These are phyloP conservation scores for Rhizoctonia solani DNA, from an alignment of 1,284 basidiomycete species.

Conservation along the genomic window DNA sequence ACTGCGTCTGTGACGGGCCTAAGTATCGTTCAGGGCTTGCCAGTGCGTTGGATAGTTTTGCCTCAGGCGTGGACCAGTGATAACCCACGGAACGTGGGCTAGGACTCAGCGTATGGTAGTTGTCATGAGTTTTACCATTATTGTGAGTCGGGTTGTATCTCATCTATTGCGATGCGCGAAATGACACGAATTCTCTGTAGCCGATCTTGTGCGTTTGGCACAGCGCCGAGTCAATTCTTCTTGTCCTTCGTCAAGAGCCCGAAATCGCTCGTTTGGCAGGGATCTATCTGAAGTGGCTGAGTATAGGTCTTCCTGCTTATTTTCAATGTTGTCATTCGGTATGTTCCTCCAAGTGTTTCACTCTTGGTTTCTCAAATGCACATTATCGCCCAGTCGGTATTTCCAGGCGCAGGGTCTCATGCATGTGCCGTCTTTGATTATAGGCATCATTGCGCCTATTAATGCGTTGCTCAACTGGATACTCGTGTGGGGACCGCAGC, in stretches of 20 bases:
- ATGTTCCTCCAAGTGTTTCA: slow-evolving; percentile 1
- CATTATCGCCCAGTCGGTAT: slow-evolving; percentile 63
- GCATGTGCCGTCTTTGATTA: slow-evolving; percentile 83
- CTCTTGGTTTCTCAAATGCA: neutral
- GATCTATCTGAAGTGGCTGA: slow-evolving; percentile 76
- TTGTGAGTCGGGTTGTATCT: slow-evolving; percentile 52
- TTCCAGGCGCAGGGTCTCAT: slow-evolving; percentile 91
- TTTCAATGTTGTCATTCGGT: slow-evolving; percentile 74
- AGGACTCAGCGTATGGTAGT: slow-evolving; percentile 84
- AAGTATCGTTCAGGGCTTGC: slow-evolving; percentile 85
- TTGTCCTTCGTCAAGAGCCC: slow-evolving; percentile 81
- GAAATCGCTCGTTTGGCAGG: slow-evolving; percentile 81
- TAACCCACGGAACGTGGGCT: slow-evolving; percentile 81
- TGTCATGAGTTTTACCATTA: slow-evolving; percentile 61
- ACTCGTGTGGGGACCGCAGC: slow-evolving; percentile 83
- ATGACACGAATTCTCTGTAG: slow-evolving; percentile 46
- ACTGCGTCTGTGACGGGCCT: slow-evolving; percentile 71
- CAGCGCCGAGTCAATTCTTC: slow-evolving; percentile 77
- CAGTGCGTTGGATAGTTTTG: slow-evolving; percentile 87
- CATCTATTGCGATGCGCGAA: slow-evolving; percentile 37
- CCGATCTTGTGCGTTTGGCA: slow-evolving; percentile 76
- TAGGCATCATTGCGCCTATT: slow-evolving; percentile 81
- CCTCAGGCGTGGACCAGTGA: slow-evolving; percentile 89
- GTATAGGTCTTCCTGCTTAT: slow-evolving; percentile 87
- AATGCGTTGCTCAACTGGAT: slow-evolving; percentile 85